These are phyloP conservation scores for Fusarium sp. DNA, from an alignment of 2,329 filamentous ascomycete species.

Conservation along the genomic window DNA sequence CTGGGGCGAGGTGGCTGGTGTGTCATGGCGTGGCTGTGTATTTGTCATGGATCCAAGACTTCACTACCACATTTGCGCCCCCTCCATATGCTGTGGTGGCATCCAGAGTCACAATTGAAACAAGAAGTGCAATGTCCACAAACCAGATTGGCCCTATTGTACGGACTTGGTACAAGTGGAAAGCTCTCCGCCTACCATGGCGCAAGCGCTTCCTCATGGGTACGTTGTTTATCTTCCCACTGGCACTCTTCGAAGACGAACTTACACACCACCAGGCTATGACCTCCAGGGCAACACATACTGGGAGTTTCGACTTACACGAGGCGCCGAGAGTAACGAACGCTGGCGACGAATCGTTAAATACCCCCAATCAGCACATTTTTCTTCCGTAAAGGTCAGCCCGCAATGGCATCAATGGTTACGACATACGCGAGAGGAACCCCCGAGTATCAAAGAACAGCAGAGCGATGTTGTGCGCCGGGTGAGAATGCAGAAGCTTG, in stretches of 20 bases:
- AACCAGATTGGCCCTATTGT: constrained; percentile 52
- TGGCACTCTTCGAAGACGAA: constrained; percentile 3
- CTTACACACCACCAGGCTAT: constrained; percentile 59
- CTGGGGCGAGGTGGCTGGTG: constrained; percentile 36
- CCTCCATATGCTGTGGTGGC: constrained; percentile 13
- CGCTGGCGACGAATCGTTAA: constrained; percentile 72
- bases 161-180: constrained; percentile 70
- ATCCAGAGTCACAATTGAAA: constrained; percentile 13
- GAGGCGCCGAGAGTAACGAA: constrained; percentile 50
- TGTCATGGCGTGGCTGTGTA: constrained; percentile 17
- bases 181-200: constrained; percentile 71
- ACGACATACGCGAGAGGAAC: constrained; percentile 65
- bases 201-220: constrained; percentile 71
- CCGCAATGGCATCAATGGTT: constrained; percentile 78
- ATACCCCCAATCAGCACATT: constrained; percentile 65
- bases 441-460: constrained; percentile 70
- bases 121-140: constrained; percentile 46
- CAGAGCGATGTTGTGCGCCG: constrained; percentile 63
- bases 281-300: constrained; percentile 75
- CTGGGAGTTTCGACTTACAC: constrained; percentile 72
- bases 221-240: constrained; percentile 48
- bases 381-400: constrained; percentile 66
- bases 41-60: constrained; percentile 23
- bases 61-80: constrained; percentile 29
- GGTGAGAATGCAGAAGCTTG: constrained; percentile 64